These are phyloP conservation scores for Epichloe glyceriae DNA, from an alignment of 2,329 filamentous ascomycete genomes.

Conservation along the genomic window DNA sequence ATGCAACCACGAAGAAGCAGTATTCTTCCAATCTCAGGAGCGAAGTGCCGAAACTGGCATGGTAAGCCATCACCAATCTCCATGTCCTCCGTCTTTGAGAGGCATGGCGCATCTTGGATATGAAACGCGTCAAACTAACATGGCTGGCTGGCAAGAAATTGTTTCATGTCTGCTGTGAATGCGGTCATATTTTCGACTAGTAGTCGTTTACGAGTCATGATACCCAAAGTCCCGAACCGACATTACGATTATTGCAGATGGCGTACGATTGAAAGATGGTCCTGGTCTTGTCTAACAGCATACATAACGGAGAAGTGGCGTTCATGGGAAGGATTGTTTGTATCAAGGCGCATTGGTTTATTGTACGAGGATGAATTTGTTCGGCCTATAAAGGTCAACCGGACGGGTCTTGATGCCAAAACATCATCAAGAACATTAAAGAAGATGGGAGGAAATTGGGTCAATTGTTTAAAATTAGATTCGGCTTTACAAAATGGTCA, in stretches of 20 bases:
- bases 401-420: not conserved
- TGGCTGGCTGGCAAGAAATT: constrained; percentile 50
- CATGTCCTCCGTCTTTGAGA: not conserved
- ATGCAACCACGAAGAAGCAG: constrained; percentile 79
- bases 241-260: not conserved
- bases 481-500: not conserved
- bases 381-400: not conserved
- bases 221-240: not conserved
- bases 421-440: not conserved
- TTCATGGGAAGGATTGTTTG: not conserved
- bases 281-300: not conserved
- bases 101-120: not conserved
- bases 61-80: constrained; percentile 43
- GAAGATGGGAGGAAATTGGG: not conserved
- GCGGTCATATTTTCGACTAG: constrained; percentile 71
- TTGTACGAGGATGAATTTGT: not conserved
- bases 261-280: not conserved
- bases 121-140: constrained; percentile 7
- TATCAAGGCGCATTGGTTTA: not conserved
- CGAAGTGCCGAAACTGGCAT: constrained; percentile 95
- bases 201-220: constrained; percentile 4
- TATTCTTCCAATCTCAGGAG: constrained; percentile 98
- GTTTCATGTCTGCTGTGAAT: constrained; percentile 88
- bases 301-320: not conserved
- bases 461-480: not conserved